Evolutionary conservation across 441 rosid genomes (phyloP).

Genomic region (Biscutella laevigata): DNA sequence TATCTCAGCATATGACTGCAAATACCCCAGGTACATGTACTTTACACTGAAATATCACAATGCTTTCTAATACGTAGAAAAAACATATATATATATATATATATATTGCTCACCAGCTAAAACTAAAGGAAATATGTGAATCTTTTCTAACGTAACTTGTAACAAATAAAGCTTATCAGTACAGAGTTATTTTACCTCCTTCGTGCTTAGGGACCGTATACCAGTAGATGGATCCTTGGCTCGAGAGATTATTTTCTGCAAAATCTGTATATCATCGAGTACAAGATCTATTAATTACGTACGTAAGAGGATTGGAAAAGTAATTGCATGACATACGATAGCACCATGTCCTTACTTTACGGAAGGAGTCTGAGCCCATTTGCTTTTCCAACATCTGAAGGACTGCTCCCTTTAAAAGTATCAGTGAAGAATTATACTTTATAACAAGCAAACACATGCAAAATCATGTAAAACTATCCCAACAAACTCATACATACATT

Average conservation of each 20-base stretch:
- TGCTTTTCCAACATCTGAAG: conserved; percentile 99
- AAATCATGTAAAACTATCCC: conserved; percentile 7
- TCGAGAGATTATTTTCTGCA: conserved; percentile 81
- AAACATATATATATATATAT: background rate
- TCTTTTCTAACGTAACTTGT: background rate
- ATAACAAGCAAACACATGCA: conserved; percentile 15
- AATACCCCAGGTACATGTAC: background rate
- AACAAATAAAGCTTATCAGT: conserved; percentile 7
- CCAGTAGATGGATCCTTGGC: conserved; percentile 51
- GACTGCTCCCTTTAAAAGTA: conserved; percentile 62
- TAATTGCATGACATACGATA: conserved; percentile 1
- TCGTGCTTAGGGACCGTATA: conserved; percentile 81
- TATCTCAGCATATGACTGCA: too few species aligned
- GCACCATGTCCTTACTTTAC: conserved; percentile 51
- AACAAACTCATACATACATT: conserved; percentile 5
- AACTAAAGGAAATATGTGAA: background rate
- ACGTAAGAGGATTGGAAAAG: background rate
- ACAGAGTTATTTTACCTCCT: conserved; percentile 60
- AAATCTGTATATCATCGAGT: conserved; percentile 44
- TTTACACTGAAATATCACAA: background rate
- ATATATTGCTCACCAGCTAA: background rate
- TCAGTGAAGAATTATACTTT: conserved; percentile 1
- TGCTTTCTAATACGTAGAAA: background rate
- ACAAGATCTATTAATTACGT: conserved; percentile 10
- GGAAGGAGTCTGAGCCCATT: conserved; percentile 96